Percentiles rank a stretch among this genome's conserved stretches.
Evolutionary conservation across 139 green algal genomes (phyloP).

Genomic region (Micromonas commoda): DNA sequence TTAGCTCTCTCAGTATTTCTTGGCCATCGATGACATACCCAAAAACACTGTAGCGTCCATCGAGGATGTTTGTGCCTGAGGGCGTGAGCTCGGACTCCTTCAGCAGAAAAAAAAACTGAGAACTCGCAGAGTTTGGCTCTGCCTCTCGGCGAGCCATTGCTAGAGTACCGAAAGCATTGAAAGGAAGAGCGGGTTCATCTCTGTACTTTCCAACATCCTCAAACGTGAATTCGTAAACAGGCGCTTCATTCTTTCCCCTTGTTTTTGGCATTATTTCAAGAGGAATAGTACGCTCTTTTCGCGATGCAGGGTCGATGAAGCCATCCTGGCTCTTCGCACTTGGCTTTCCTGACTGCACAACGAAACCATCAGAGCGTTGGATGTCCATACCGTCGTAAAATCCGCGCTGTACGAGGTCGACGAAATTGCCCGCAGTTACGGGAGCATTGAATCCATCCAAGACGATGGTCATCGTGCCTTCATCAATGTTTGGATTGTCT

Average conservation of each 20-base stretch:
- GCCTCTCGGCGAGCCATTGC: slow-evolving; percentile 92
- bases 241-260: slow-evolving; percentile 34
- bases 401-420: slow-evolving; percentile 76
- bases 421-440: slow-evolving; percentile 83
- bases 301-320: slow-evolving; percentile 52
- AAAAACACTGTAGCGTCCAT: slow-evolving; percentile 93
- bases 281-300: slow-evolving; percentile 65
- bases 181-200: slow-evolving; percentile 83
- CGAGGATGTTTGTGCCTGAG: slow-evolving; percentile 89
- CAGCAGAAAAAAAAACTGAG: slow-evolving; percentile 92
- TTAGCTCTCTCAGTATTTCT: slow-evolving; percentile 45
- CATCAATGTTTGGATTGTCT: slow-evolving; percentile 31
- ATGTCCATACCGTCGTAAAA: slow-evolving; percentile 98
- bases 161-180: slow-evolving; percentile 97
- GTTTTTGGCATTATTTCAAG: slow-evolving; percentile 83
- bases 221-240: slow-evolving; percentile 90
- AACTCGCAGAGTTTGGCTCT: slow-evolving; percentile 81
- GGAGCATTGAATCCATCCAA: slow-evolving; percentile 96
- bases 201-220: slow-evolving; percentile 81
- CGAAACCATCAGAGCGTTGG: slow-evolving; percentile 88
- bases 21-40: slow-evolving; percentile 79
- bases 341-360: slow-evolving; percentile 95
- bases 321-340: slow-evolving; percentile 45
- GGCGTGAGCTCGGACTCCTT: slow-evolving; percentile 98
- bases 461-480: slow-evolving; percentile 60